These are phyloP conservation scores for Penicillium cataractarum DNA, from an alignment of 495 filamentous ascomycete species.

Conservation along the genomic window DNA sequence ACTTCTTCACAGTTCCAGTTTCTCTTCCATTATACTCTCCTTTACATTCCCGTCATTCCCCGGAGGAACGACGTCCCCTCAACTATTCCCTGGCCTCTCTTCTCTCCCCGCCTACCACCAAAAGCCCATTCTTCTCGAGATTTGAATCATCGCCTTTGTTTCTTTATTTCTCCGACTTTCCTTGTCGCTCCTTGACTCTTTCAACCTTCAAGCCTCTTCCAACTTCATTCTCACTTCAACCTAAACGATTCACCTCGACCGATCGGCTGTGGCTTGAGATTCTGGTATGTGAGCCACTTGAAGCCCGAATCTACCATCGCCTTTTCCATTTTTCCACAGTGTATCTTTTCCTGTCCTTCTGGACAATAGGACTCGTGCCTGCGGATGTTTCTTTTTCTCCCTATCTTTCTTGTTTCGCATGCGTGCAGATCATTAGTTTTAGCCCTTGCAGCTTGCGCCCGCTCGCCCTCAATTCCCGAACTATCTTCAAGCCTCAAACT, in stretches of 20 bases:
- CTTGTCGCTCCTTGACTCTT: slow-evolving; percentile 10
- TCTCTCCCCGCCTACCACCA: slow-evolving; percentile 10
- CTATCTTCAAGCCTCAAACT: slow-evolving; percentile 25
- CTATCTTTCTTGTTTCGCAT: slow-evolving; percentile 18
- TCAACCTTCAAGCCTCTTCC: not conserved
- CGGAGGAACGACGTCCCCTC: slow-evolving; percentile 41
- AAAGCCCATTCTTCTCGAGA: slow-evolving; percentile 1
- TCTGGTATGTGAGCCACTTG: slow-evolving; percentile 27
- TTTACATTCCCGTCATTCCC: slow-evolving; percentile 39
- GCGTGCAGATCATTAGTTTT: slow-evolving; percentile 28
- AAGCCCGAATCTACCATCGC: slow-evolving; percentile 5
- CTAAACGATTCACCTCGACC: not conserved
- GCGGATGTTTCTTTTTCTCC: slow-evolving; percentile 6
- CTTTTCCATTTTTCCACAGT: not conserved
- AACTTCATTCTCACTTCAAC: not conserved
- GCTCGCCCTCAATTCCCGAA: slow-evolving; percentile 18
- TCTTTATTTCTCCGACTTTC: slow-evolving; percentile 2
- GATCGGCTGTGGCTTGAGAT: slow-evolving; percentile 11
- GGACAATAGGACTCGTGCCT: slow-evolving; percentile 19
- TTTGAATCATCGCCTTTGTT: slow-evolving; percentile 5
- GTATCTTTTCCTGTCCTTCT: slow-evolving; percentile 10
- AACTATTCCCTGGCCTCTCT: slow-evolving; percentile 8
- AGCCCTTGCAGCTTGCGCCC: slow-evolving; percentile 29
- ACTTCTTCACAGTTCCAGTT: slow-evolving; percentile 13
- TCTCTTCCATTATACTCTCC: slow-evolving; percentile 17